Conservation (phyloP, 176 grass and related monocot genomes). For the Zoysia japonica region DNA sequence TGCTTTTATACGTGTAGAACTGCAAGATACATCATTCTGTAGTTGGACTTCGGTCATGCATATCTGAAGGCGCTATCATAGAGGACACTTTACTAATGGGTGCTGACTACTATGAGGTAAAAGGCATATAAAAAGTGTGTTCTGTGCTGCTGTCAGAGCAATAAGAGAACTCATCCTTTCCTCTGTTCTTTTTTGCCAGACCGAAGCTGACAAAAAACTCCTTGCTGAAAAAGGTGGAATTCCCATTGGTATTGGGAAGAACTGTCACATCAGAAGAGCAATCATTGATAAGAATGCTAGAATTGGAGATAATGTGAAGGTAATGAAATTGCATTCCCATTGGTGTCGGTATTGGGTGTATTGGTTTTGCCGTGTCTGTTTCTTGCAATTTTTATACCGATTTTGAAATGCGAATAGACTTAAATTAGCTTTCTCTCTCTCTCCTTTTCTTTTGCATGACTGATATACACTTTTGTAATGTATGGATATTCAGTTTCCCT, state of each 20-base stretch:
- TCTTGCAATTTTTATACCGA: neutral
- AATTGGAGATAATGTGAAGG: slow-evolving; percentile 93
- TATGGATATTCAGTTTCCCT: neutral
- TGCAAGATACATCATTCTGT: slow-evolving; percentile 98
- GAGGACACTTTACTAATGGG: slow-evolving; percentile 96
- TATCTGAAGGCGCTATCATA: slow-evolving; percentile 92
- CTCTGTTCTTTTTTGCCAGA: slow-evolving; percentile 50
- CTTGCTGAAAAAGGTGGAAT: slow-evolving; percentile 70
- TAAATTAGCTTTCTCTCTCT: neutral
- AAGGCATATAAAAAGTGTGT: slow-evolving; percentile 18
- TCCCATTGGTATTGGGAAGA: slow-evolving; percentile 90
- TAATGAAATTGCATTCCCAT: slow-evolving; percentile 7
- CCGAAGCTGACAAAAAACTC: slow-evolving; percentile 76
- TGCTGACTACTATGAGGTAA: slow-evolving; percentile 98
- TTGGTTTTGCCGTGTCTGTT: slow-evolving; percentile 2
- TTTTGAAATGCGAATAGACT: neutral
- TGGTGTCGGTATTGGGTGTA: neutral
- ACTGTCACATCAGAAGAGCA: slow-evolving; percentile 82
- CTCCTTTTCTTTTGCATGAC: slow-evolving; percentile 11
- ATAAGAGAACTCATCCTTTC: slow-evolving; percentile 17
- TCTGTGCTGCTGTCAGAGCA: slow-evolving; percentile 31
- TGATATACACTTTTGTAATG: neutral
- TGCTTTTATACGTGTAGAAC: slow-evolving; percentile 52
- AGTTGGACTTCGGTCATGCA: slow-evolving; percentile 90
- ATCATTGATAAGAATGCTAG: slow-evolving; percentile 99